Conservation (phyloP, 2,329 filamentous ascomycete species). For the Verticillium nubilum region DNA sequence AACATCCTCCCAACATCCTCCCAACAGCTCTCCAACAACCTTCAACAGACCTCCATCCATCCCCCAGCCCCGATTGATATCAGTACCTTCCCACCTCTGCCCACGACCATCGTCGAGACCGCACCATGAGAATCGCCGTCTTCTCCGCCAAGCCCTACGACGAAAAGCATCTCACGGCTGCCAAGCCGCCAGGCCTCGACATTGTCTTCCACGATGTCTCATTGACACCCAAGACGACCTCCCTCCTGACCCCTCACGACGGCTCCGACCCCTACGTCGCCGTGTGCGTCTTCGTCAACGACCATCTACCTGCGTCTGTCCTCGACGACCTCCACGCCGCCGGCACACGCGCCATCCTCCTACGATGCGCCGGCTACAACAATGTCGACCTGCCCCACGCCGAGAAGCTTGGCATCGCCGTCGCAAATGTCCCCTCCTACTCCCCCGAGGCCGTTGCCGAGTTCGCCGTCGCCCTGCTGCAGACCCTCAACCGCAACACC, state of each 20-base stretch:
- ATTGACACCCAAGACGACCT: conserved; percentile 49
- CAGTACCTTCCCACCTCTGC: too few species aligned
- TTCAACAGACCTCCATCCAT: too few species aligned
- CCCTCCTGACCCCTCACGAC: conserved; percentile 26
- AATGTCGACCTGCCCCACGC: conserved; percentile 57
- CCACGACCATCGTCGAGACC: too few species aligned
- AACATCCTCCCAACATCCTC: neutral
- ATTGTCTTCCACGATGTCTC: conserved; percentile 54
- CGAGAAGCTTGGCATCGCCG: conserved; percentile 48
- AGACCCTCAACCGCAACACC: conserved; percentile 62
- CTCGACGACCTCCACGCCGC: conserved; percentile 40
- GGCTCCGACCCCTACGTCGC: conserved; percentile 43
- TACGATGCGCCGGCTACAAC: conserved; percentile 66
- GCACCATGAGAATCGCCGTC: conserved; percentile 53
- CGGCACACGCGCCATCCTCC: conserved; percentile 53
- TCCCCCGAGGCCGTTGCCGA: conserved; percentile 66
- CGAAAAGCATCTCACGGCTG: conserved; percentile 44
- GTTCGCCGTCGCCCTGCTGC: conserved; percentile 61
- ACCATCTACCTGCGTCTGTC: conserved; percentile 45
- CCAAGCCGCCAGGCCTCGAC: conserved; percentile 33
- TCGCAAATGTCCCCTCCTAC: conserved; percentile 63
- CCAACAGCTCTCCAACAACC: too few species aligned
- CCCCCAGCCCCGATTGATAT: too few species aligned
- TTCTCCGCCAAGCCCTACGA: conserved; percentile 63
- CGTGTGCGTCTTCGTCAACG: conserved; percentile 66